Evolutionary conservation across 1,284 basidiomycete genomes (phyloP), one percentile per base, ranked within the genome.

Genomic region (Malassezia caprae): DNA sequence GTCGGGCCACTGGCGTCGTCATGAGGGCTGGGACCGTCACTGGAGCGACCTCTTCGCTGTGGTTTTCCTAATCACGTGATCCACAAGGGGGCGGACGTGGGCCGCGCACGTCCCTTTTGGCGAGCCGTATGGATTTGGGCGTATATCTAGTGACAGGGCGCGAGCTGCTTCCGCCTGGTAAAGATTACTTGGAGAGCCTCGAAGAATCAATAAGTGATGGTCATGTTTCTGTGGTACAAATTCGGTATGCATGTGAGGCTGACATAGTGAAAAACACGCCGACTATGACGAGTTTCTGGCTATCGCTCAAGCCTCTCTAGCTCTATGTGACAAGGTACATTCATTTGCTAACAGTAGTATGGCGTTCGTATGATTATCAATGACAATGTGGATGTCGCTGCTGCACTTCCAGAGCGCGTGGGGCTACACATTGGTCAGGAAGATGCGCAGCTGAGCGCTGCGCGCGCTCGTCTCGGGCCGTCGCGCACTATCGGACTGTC

Each of bases 401-500:
- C 65, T 3, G 59, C 61, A 6, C 63, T 73, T 1, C 64, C 70
- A 47, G 74, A 73, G 8, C 84, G 84, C 1, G 82, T 83, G 46
- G 90, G 88, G 5, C 83, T 96, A 10, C 91, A 96, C 69, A 79
- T 96, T 47, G 91, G 91, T 3, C 91, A 96, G 77, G 82, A 83
- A 0, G 91, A 96, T 73, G 87, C 91, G 80, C 83, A 87, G 2
- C 78, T 88, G 1, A 62, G 78, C 2, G 69, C 83, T 26, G 90
- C 87, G 0, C 83, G 71, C 13, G 28, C 51, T 11, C 53, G 67
- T 21, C 79, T 96, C 0, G 88, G 88, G 0, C 69, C 79, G 0
- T 80, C 81, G 17, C 78, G 84, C 0, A 80, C 94, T 60, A 82
- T 96, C 39, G 91, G 91, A 1, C 80, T 90, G 15, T 87, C 85